phyloP scores from a whole-genome alignment of 1,284 basidiomycete species.

The Flammula alnicola region DNA sequence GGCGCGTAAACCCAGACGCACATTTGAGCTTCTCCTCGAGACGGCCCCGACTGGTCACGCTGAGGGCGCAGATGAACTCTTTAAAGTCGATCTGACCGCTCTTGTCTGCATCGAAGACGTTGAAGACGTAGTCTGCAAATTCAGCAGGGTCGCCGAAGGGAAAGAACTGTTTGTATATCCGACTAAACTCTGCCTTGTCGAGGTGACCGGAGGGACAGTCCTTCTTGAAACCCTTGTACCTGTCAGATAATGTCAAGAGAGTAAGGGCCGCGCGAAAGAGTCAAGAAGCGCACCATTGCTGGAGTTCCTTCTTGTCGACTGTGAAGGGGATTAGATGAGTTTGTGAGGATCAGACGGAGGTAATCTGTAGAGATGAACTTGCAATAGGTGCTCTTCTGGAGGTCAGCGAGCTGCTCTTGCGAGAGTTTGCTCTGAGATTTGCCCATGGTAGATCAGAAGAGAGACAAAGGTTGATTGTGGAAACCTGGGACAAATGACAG shows the following conservation, averaged over 20 bases:
- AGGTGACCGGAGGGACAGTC: conserved; percentile 98
- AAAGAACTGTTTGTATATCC: conserved; percentile 99
- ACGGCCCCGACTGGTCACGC: conserved; percentile 91
- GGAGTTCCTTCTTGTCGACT: conserved; percentile 99
- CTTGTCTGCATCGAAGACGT: conserved; percentile 96
- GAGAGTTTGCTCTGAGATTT: conserved; percentile 98
- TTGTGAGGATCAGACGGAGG: conserved; percentile 21
- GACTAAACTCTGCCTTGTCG: conserved; percentile 94
- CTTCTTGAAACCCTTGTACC: conserved; percentile 99
- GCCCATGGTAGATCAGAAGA: conserved; percentile 60
- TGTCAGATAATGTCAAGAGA: conserved; percentile 36
- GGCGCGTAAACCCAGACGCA: conserved; percentile 45
- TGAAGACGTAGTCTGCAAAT: conserved; percentile 99
- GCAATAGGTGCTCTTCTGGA: conserved; percentile 99
- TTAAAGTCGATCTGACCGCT: conserved; percentile 97
- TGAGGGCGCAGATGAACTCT: conserved; percentile 98
- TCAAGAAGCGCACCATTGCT: conserved; percentile 79
- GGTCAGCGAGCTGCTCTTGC: conserved; percentile 91
- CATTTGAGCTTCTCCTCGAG: conserved; percentile 99
- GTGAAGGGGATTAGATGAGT: conserved; percentile 25
- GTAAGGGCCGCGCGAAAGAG: conserved; percentile 1
- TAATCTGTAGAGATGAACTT: conserved; percentile 16
- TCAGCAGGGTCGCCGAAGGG: conserved; percentile 98
- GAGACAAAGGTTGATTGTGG: conserved; percentile 11
- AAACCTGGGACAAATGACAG: conserved; percentile 21